Evolutionary conservation across 148 eudicot species (phyloP).

Genomic region (Camellia lanceoleosa): DNA sequence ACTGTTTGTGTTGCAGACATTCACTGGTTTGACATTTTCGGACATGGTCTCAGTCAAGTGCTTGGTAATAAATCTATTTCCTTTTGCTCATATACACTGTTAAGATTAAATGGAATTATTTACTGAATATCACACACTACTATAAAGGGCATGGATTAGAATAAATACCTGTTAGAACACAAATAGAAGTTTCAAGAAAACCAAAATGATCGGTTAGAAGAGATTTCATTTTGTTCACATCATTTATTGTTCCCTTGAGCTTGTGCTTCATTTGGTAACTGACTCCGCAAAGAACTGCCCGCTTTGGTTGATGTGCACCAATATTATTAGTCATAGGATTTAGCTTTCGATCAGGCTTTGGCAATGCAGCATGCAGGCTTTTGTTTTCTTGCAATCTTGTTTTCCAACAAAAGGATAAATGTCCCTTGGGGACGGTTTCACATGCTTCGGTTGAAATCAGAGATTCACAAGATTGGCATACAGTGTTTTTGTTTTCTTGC

Average conservation of each 20-base stretch:
- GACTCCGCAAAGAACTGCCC: constrained; percentile 77
- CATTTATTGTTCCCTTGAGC: constrained; percentile 59
- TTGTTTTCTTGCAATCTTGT: neutral
- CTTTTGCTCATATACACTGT: no score
- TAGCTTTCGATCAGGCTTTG: neutral
- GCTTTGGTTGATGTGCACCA: constrained; percentile 26
- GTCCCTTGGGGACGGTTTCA: neutral
- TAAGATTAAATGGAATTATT: no score
- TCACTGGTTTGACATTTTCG: no score
- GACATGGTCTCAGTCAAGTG: no score
- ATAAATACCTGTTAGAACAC: constrained; percentile 56
- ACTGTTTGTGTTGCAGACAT: no score
- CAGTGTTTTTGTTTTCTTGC: no score
- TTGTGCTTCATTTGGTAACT: constrained; percentile 43
- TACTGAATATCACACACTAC: no score
- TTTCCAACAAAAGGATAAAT: neutral
- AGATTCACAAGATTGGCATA: neutral
- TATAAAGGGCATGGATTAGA: no score
- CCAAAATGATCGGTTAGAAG: constrained; percentile 36
- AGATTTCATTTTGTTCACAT: constrained; percentile 44
- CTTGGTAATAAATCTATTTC: no score
- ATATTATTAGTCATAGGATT: neutral
- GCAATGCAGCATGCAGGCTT: neutral
- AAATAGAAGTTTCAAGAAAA: constrained; percentile 41
- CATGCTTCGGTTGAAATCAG: neutral